Evolutionary conservation across 192 early-diverging fungal genomes (phyloP).

Genomic region (Coemansia sp.): DNA sequence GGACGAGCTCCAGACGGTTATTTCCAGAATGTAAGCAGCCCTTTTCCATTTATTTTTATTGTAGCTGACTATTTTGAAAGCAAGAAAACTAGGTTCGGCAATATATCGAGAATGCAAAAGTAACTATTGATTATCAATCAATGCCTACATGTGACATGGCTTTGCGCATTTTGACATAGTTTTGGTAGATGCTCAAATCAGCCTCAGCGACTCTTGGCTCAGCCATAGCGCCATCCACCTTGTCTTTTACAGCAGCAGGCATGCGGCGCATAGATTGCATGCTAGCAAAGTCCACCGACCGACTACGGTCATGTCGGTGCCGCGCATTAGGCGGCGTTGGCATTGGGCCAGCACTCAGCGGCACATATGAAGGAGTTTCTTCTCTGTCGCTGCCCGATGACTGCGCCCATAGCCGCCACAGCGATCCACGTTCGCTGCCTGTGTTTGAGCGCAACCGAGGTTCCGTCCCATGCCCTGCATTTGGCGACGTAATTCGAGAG

Average conservation of each 20-base stretch:
- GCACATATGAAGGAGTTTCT: not conserved
- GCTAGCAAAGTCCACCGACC: conserved; percentile 33
- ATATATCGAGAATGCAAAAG: too few species aligned
- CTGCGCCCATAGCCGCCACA: conserved; percentile 35
- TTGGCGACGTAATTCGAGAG: conserved; percentile 13
- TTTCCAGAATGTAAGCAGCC: conserved; percentile 62
- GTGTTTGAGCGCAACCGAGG: conserved; percentile 23
- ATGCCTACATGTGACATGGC: conserved; percentile 8
- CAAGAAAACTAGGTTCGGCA: too few species aligned
- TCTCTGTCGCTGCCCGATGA: not conserved
- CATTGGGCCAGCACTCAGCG: conserved; percentile 10
- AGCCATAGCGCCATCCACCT: not conserved
- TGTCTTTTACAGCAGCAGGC: not conserved
- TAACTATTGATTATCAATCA: not conserved
- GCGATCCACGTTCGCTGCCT: conserved; percentile 25
- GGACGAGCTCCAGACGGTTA: conserved; percentile 77
- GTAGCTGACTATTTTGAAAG: too few species aligned
- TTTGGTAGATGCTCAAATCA: conserved; percentile 42
- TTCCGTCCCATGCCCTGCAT: conserved; percentile 7
- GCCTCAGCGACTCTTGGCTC: conserved; percentile 43
- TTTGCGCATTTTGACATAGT: conserved; percentile 43
- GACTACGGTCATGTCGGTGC: conserved; percentile 29
- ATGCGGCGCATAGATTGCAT: not conserved
- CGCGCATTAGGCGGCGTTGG: not conserved
- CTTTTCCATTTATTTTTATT: too few species aligned